Conservation (phyloP, 1,139 yeast genomes). For the Candida pseudoviswanathii region DNA sequence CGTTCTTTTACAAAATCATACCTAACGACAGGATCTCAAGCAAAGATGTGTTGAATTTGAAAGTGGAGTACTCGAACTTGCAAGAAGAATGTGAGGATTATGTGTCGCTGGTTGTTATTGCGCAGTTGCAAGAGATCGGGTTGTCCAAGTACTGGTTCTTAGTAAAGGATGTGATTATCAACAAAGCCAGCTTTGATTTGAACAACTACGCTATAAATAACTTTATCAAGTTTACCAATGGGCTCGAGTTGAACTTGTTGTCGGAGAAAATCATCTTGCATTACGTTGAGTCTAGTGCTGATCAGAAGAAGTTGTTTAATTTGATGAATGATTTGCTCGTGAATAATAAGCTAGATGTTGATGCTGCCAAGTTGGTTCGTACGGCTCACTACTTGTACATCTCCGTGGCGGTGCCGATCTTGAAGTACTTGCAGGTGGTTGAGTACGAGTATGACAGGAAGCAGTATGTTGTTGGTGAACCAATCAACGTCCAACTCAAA, state of each 20-base stretch:
- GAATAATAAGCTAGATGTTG: neutral
- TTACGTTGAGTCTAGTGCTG: constrained; percentile 18
- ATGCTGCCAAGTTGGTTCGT: neutral
- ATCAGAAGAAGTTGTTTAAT: constrained; percentile 18
- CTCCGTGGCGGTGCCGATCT: constrained; percentile 54
- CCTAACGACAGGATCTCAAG: constrained; percentile 23
- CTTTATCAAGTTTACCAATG: constrained; percentile 25
- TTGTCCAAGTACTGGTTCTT: constrained; percentile 27
- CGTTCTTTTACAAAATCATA: constrained; percentile 56
- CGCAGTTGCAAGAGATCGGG: constrained; percentile 11
- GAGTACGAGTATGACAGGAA: constrained; percentile 43
- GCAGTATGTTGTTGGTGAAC: constrained; percentile 64
- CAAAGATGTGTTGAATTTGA: constrained; percentile 43
- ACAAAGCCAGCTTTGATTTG: constrained; percentile 34
- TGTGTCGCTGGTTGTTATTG: constrained; percentile 8
- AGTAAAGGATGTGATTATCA: constrained; percentile 25
- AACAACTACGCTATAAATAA: constrained; percentile 39
- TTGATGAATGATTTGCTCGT: constrained; percentile 16
- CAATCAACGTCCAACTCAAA: constrained; percentile 47
- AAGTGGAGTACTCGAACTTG: constrained; percentile 47
- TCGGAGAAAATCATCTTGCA: constrained; percentile 18
- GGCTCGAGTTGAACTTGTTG: constrained; percentile 17
- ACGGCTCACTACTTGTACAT: constrained; percentile 35
- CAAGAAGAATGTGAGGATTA: constrained; percentile 39
- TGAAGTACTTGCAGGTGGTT: constrained; percentile 52